phyloP scores from a whole-genome alignment of 2,329 filamentous ascomycete genomes.

The Pestalotiopsis sp. region DNA sequence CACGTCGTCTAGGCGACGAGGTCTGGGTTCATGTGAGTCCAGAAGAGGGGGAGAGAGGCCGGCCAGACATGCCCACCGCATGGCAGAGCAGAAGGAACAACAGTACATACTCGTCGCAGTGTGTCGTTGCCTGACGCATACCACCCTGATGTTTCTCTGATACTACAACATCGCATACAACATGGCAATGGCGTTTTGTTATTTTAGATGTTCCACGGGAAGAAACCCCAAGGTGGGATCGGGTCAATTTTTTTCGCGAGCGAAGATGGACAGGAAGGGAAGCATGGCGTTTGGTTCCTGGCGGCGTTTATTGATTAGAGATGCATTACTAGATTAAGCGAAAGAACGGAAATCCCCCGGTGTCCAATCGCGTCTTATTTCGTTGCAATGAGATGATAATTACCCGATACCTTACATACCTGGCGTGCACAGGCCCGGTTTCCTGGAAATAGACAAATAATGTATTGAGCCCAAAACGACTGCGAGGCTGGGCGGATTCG shows the following conservation, averaged over 20 bases:
- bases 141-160: neutral
- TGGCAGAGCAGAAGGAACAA: neutral
- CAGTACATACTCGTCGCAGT: neutral
- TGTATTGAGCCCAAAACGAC: too few species aligned
- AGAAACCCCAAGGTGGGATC: too few species aligned
- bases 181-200: neutral
- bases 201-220: neutral
- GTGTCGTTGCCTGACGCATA: neutral
- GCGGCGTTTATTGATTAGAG: neutral
- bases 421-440: neutral
- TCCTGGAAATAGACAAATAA: neutral
- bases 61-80: neutral
- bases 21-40: conserved; percentile 56
- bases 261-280: neutral
- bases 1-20: conserved; percentile 40
- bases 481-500: too few species aligned
- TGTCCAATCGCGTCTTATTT: neutral
- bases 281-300: neutral
- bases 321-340: neutral
- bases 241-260: neutral
- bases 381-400: neutral
- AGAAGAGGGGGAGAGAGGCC: conserved; percentile 29
- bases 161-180: neutral
- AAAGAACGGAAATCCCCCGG: neutral
- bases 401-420: neutral